Evolutionary conservation across 352 stramenopile genomes (phyloP), one percentile per base, ranked within the genome.

Genomic region (Globisporangium abappressorium): DNA sequence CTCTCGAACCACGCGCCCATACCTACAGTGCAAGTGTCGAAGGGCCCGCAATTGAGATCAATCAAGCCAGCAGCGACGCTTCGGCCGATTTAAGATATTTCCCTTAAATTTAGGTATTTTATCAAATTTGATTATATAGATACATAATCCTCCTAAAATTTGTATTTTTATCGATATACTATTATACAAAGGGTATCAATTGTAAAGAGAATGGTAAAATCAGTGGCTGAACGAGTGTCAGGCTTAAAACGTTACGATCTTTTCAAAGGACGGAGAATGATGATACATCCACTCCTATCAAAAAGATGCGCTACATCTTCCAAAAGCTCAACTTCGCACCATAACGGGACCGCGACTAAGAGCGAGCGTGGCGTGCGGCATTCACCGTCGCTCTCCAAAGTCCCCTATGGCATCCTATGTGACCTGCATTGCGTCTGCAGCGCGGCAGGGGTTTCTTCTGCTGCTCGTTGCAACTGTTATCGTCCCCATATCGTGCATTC

Each of bases 1-100:
- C 20, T 49, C 33, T 47, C 56, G 56, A 62, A 22, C 56, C 33
- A 62, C 11, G 33, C n/a, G 7, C 49, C 56, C 33, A 62, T 62
- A 34, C n/a, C 30, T 1, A 11, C 3, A 20, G 30, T 33, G 30
- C 5, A 51, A 49, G 41, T 20, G 15, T 49, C 41, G 38, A 46
- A 20, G n/a, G 41, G 5, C 41, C 18, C 41, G n/a, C 20, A 15
- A 5, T 49, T 9, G 41, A 24, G 7, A 51, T 24, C 18, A 12
- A 9, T 51, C 15, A 14, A 60, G 28, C 24, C 55, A 60, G 55
- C 30, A 30, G 30, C 9, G 30, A 61, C 30, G 18, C 30, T 61
- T 60, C 18, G 7, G 15, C 5, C 30, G 30, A 5, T 33, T 11
- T 11, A 49, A 49, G 15, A 49, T 49, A 49, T n/a, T 1, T 2